Evolutionary conservation across 768 basidiomycete species (phyloP), one percentile per base, ranked within the genome.

Genomic region (Solioccasus polychromus): DNA sequence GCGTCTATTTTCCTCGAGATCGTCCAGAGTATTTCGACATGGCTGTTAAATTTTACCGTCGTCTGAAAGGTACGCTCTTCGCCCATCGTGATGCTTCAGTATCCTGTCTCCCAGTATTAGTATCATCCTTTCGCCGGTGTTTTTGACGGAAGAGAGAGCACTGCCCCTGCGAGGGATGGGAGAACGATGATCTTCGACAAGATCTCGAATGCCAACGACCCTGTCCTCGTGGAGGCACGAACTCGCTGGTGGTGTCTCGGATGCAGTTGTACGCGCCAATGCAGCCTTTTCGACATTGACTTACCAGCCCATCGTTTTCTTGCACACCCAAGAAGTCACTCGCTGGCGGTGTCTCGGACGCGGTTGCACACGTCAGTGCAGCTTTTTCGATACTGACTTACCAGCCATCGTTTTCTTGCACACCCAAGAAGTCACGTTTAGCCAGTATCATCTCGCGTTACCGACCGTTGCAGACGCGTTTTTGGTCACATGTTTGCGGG

Each of bases 321-420:
- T 92, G 39, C 87, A 91, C 59, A 90, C 85, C 0, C 82, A 86
- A 44, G 90, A 91, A 53, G 67, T 92, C 45, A 91, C 87, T 78
- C 2, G 83, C 86, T 1, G 85, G 84, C 2, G 78, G 78, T 32
- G 85, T 90, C 4, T 75, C 85, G 6, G 87, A 90, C 51, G 57
- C 54, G 14, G 85, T 92, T 42, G 78, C 89, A 1, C 80, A 85
- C 26, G 81, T 93, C 68, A 92, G 92, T 63, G 83, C 85, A 5
- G 75, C 81, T 4, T 93, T 87, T 71, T 88, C 86, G 12, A 88
- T 82, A 2, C 72, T 92, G 41, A 92, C 90, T 0, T 92, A 91
- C 61, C 90, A 91, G 54, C 91, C 91, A 77, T 92, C 36, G 85
- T 92, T 22, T 91, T 92, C 69, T 67, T 92, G 39, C 87, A 91